Conservation (phyloP, 768 basidiomycete genomes). For the Lactarius pseudohatsudake region DNA sequence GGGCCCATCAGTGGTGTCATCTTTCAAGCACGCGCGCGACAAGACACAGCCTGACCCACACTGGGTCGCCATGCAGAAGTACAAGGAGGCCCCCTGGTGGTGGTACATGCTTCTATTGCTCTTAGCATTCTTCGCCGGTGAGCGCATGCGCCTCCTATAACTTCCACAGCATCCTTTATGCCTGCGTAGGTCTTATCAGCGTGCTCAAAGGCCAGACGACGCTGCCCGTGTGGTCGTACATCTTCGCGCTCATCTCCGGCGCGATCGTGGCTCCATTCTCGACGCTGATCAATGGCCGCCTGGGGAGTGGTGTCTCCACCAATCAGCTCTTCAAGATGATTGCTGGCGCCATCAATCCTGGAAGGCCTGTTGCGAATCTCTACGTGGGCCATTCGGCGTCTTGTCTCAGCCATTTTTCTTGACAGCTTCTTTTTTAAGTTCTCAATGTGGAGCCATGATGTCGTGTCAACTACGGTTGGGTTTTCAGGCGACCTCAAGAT, state of each 20-base stretch:
- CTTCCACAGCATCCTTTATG: background rate
- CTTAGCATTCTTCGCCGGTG: conserved; percentile 59
- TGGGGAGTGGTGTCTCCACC: conserved; percentile 61
- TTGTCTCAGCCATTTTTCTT: background rate
- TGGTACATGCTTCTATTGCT: conserved; percentile 55
- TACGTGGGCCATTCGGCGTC: conserved; percentile 42
- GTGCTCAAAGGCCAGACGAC: conserved; percentile 62
- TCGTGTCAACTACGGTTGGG: conserved; percentile 52
- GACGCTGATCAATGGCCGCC: conserved; percentile 52
- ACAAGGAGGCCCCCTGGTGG: conserved; percentile 60
- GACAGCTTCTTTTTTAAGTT: conserved; percentile 40
- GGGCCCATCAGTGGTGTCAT: conserved; percentile 49
- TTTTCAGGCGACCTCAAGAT: conserved; percentile 61
- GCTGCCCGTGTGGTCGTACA: conserved; percentile 62
- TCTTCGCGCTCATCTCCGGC: conserved; percentile 55
- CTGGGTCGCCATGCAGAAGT: conserved; percentile 59
- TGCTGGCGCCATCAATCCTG: conserved; percentile 58
- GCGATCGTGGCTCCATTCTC: conserved; percentile 51
- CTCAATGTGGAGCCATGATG: conserved; percentile 68
- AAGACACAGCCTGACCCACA: conserved; percentile 57
- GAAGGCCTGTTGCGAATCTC: conserved; percentile 66
- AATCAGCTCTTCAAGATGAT: conserved; percentile 67
- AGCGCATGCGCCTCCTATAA: conserved; percentile 12
- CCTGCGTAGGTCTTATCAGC: conserved; percentile 29
- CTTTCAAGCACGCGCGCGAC: conserved; percentile 48